phyloP scores from a whole-genome alignment of 1,139 yeast genomes.

The Hemisphaericaspora lyxosophila region DNA sequence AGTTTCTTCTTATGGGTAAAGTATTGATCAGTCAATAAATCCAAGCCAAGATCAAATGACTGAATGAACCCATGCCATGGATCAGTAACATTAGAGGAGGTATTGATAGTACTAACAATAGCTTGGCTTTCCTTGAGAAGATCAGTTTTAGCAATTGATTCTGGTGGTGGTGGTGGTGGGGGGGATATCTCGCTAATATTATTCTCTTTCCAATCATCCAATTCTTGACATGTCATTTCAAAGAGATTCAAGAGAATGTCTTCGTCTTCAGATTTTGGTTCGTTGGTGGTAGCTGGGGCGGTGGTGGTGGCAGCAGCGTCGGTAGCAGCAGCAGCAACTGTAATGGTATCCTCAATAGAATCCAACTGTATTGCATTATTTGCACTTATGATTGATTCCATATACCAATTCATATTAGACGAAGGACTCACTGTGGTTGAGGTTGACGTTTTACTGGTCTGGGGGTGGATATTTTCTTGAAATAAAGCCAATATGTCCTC shows the following conservation, averaged over 20 bases:
- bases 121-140: background rate
- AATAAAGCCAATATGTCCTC: background rate
- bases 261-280: slow-evolving; percentile 11
- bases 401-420: slow-evolving; percentile 12
- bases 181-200: background rate
- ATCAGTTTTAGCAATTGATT: too few species aligned
- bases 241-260: slow-evolving; percentile 10
- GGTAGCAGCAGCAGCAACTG: too few species aligned
- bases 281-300: slow-evolving; percentile 2
- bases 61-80: slow-evolving; percentile 4
- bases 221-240: slow-evolving; percentile 15
- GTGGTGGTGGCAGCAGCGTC: too few species aligned
- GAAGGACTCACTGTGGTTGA: slow-evolving; percentile 10
- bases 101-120: background rate
- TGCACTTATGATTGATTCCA: slow-evolving; percentile 10
- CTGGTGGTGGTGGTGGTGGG: too few species aligned
- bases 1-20: background rate
- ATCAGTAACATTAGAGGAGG: slow-evolving; percentile 1
- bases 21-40: slow-evolving; percentile 1
- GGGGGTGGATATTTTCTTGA: background rate
- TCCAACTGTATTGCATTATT: slow-evolving; percentile 4
- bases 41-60: background rate
- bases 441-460: background rate
- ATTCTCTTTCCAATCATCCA: slow-evolving; percentile 14
- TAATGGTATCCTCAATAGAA: slow-evolving; percentile 4